phyloP scores from a whole-genome alignment of 495 filamentous ascomycete genomes.

The Neurospora tetraspora region DNA sequence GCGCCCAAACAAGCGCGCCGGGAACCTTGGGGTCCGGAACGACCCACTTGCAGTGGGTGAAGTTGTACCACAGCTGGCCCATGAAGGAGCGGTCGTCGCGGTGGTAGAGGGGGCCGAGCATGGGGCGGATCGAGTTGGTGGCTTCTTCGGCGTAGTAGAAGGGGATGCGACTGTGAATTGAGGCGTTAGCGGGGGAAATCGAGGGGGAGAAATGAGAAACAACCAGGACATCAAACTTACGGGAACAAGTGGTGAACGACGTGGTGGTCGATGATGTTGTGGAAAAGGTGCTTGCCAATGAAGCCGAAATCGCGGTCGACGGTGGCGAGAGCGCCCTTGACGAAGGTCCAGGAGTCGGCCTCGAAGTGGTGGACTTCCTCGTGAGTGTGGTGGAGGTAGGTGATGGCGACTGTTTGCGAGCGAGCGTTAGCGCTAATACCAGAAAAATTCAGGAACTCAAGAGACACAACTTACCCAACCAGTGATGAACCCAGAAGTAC shows the following conservation, averaged over 20 bases:
- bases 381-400: constrained; percentile 86
- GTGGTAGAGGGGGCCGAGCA: constrained; percentile 74
- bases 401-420: constrained; percentile 57
- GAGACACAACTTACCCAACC: constrained; percentile 55
- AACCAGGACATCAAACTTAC: constrained; percentile 6
- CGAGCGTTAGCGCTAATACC: constrained; percentile 17
- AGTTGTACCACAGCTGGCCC: constrained; percentile 24
- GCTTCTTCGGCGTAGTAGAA: constrained; percentile 89
- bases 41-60: constrained; percentile 25
- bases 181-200: background rate
- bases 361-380: constrained; percentile 72
- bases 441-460: too few species aligned
- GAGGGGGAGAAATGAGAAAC: background rate
- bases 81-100: constrained; percentile 35
- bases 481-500: constrained; percentile 98
- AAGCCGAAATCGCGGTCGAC: constrained; percentile 86
- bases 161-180: constrained; percentile 53
- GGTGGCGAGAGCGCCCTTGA: constrained; percentile 76
- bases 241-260: constrained; percentile 80
- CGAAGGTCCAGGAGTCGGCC: constrained; percentile 67
- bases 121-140: constrained; percentile 66
- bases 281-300: constrained; percentile 72
- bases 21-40: constrained; percentile 22
- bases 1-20: constrained; percentile 24
- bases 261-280: constrained; percentile 85